A percentile compares a stretch with the other conserved stretches of the same genome.
Evolutionary conservation across 176 grass and related monocot species (phyloP).

Genomic region (Eragrostis nindensis): DNA sequence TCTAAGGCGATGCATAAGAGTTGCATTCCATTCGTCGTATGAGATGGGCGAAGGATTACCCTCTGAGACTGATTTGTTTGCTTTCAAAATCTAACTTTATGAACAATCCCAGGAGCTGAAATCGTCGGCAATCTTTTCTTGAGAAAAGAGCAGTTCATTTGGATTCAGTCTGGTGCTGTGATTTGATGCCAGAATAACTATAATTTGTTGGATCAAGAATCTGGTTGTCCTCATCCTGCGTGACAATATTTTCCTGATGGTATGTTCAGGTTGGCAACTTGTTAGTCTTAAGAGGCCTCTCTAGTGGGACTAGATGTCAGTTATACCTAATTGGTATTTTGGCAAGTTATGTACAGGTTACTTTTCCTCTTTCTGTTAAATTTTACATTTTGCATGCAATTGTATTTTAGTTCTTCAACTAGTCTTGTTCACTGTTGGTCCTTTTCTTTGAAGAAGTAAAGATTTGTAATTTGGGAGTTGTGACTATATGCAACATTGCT

Average conservation of each 20-base stretch:
- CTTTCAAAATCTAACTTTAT: slow-evolving; percentile 3
- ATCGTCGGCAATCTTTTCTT: neutral
- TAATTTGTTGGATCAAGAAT: slow-evolving; percentile 22
- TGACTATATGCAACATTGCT: neutral
- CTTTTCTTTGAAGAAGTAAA: neutral
- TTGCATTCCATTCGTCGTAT: slow-evolving; percentile 25
- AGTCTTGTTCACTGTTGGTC: neutral
- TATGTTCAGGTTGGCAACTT: neutral
- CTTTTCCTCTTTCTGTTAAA: neutral
- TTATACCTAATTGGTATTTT: slow-evolving; percentile 7
- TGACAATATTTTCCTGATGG: neutral
- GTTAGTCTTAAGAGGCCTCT: neutral
- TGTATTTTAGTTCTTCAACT: slow-evolving; percentile 5
- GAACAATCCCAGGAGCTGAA: neutral
- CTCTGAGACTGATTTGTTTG: neutral
- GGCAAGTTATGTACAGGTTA: neutral
- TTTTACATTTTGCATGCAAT: slow-evolving; percentile 12
- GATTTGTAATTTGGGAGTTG: neutral
- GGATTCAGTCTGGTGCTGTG: neutral
- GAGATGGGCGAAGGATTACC: neutral
- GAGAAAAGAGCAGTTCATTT: slow-evolving; percentile 3
- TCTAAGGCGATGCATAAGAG: slow-evolving; percentile 33
- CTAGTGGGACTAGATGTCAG: neutral
- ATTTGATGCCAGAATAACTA: slow-evolving; percentile 16
- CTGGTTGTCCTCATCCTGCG: neutral